Base-by-base conservation (phyloP, 2,329 filamentous ascomycete genomes). In the Fusarium zealandicum region DNA sequence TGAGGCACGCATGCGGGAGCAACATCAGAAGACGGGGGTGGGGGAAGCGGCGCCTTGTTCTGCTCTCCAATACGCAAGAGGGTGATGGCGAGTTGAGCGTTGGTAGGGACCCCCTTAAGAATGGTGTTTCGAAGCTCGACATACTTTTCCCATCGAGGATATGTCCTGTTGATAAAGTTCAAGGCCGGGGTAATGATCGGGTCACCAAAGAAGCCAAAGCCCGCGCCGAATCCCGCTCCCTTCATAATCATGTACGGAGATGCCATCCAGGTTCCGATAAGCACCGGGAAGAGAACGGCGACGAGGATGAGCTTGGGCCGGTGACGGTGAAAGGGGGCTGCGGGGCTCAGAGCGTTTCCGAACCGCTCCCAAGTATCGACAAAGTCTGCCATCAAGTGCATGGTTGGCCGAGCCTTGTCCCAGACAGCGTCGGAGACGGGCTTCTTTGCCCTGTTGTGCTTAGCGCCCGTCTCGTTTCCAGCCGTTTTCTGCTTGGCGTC, bases 81-180 rank as follows among this genome's bases (percentile, higher is more conserved):
- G 0, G 91, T 96, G 22, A 96, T 77, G 0, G 90, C 87, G 14
- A 96, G 82, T 68, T 96, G 92, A 4, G 90, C 90, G 69, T 96
- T 95, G 2, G 91, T 96, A 1, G 92, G 92, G 0, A 95, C 87
- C 3, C 90, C 90, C 68, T 89, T 90, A 43, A 96, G 83, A 1
- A 95, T 70, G 0, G 89, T 91, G 63, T 92, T 92, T 41, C 88
- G 82, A 10, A 92, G 74, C 65, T 92, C 87, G 13, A 93, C 77
- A 6, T 91, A 77, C 63, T 88, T 90, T 66, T 90, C 81, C 90
- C 90, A 95, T 62, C 87, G 77, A 1, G 90, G 90, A 62, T 86
- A 82, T 6, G 78, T 79, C 12, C 73, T 75, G 70, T 90, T 87
- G 22, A 90, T 72, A 62, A 84, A 82, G 11, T 73, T 72, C 4